A percentile compares a stretch with the other conserved stretches of the same genome.
Conservation (phyloP, 2,329 filamentous ascomycete species). For the Arthrinium phaeospermum region DNA sequence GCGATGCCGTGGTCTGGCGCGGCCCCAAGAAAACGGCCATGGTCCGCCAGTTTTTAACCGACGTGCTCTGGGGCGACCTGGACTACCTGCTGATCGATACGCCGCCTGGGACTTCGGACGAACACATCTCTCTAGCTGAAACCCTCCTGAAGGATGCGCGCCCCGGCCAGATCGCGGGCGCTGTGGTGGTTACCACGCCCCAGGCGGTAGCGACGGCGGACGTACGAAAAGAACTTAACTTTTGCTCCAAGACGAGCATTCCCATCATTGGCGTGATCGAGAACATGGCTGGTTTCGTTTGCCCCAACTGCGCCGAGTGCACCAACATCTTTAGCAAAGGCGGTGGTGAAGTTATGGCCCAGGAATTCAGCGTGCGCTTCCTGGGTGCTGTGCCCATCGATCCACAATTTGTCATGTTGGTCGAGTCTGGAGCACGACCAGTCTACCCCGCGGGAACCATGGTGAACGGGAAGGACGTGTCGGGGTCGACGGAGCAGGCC, state of each 20-base stretch:
- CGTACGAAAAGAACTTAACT: constrained; percentile 93
- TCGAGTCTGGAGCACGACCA: constrained; percentile 74
- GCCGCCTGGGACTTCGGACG: constrained; percentile 93
- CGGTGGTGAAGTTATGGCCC: constrained; percentile 86
- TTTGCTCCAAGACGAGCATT: constrained; percentile 84
- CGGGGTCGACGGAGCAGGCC: constrained; percentile 36
- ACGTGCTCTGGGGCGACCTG: constrained; percentile 86
- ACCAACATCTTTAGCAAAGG: constrained; percentile 94
- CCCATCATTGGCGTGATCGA: constrained; percentile 87
- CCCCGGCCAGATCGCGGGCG: constrained; percentile 77
- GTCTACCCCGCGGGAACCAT: constrained; percentile 72
- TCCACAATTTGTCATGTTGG: constrained; percentile 84
- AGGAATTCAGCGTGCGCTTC: constrained; percentile 83
- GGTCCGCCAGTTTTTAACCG: constrained; percentile 93
- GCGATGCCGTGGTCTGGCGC: constrained; percentile 95
- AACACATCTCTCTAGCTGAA: constrained; percentile 94
- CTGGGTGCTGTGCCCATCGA: constrained; percentile 90
- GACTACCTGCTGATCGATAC: constrained; percentile 96
- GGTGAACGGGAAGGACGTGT: constrained; percentile 63
- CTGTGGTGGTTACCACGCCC: constrained; percentile 94
- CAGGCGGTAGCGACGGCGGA: constrained; percentile 94
- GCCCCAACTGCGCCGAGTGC: constrained; percentile 79
- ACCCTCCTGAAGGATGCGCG: constrained; percentile 71
- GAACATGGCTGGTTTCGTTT: constrained; percentile 96
- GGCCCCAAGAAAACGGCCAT: constrained; percentile 99